Conservation (phyloP, 2,329 filamentous ascomycete genomes). For the Sporothrix euskadiensis region DNA sequence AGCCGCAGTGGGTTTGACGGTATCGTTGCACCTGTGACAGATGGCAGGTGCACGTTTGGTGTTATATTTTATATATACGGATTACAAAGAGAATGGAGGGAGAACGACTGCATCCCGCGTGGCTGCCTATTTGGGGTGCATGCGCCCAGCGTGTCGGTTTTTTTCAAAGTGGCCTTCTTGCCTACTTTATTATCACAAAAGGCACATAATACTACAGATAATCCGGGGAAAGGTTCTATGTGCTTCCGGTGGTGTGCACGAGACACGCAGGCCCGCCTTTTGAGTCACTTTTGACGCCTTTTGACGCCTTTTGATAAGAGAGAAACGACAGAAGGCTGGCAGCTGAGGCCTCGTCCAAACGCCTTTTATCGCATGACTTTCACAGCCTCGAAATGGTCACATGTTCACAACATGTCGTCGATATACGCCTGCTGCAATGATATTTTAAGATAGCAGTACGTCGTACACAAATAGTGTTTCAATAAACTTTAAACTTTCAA, state of each 20-base stretch:
- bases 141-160: neutral
- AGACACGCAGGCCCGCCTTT: conserved; percentile 13
- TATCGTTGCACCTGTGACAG: conserved; percentile 2
- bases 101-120: neutral
- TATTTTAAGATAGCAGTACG: neutral
- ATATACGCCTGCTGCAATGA: neutral
- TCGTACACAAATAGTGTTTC: neutral
- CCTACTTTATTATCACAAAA: neutral
- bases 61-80: neutral
- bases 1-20: conserved; percentile 20
- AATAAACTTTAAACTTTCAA: neutral
- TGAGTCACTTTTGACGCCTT: neutral
- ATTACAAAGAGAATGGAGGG: neutral
- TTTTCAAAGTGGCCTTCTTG: neutral
- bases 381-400: conserved; percentile 5
- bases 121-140: conserved; percentile 18
- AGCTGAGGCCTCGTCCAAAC: neutral
- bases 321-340: neutral
- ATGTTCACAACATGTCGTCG: conserved; percentile 4
- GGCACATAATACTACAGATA: neutral
- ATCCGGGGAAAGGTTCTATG: neutral
- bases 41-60: neutral
- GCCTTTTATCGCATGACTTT: conserved; percentile 1
- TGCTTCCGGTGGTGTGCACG: conserved; percentile 18
- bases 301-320: neutral